Conservation (phyloP, 1,284 basidiomycete species). For the Apiotrichum gamsii region DNA sequence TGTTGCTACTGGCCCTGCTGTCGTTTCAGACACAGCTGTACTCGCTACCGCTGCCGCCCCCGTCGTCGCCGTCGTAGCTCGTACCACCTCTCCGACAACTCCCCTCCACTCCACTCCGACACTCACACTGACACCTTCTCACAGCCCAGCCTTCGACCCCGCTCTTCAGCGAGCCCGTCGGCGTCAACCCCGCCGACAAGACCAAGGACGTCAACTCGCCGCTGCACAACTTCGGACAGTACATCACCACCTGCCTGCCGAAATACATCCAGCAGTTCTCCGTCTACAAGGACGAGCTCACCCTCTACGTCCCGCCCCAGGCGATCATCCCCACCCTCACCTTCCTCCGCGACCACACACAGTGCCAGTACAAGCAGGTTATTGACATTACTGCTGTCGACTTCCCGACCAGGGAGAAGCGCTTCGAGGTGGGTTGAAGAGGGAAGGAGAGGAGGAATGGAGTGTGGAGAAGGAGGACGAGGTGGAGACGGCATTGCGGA, state of each 20-base stretch:
- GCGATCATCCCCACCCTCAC: slow-evolving; percentile 78
- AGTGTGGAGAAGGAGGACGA: not conserved
- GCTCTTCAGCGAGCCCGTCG: slow-evolving; percentile 79
- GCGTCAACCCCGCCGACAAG: slow-evolving; percentile 71
- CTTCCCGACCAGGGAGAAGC: slow-evolving; percentile 84
- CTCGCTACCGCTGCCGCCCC: no score
- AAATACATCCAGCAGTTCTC: slow-evolving; percentile 96
- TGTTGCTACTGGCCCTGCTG: no score
- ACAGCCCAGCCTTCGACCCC: slow-evolving; percentile 51
- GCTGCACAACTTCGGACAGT: slow-evolving; percentile 83
- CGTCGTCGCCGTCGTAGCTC: no score
- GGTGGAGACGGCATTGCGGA: not conserved
- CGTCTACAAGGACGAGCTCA: slow-evolving; percentile 95
- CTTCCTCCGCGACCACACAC: slow-evolving; percentile 93
- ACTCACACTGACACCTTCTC: not conserved
- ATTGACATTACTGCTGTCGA: slow-evolving; percentile 96
- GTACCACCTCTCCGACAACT: not conserved
- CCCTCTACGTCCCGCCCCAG: slow-evolving; percentile 69
- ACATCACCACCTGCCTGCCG: slow-evolving; percentile 80
- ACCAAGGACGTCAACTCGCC: slow-evolving; percentile 65
- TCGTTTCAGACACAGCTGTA: no score
- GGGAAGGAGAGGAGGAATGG: not conserved
- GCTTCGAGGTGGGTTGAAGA: slow-evolving; percentile 64
- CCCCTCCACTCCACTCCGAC: not conserved
- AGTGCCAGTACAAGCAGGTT: slow-evolving; percentile 87